phyloP scores from a whole-genome alignment of 768 basidiomycete genomes.

The Auriscalpium orientale region DNA sequence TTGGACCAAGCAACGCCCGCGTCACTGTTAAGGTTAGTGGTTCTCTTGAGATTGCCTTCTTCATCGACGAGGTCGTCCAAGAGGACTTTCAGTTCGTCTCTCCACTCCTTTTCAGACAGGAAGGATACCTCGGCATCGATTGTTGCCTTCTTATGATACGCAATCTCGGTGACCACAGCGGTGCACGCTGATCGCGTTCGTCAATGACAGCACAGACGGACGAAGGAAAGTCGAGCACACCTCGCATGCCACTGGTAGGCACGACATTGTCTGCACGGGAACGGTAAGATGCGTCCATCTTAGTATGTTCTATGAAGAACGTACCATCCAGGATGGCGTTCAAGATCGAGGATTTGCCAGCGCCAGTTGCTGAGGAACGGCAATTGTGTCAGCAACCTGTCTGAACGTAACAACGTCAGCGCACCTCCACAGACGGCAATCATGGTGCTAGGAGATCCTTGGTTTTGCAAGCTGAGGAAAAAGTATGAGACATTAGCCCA shows the following conservation, averaged over 20 bases:
- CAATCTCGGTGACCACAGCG: constrained; percentile 56
- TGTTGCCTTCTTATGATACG: constrained; percentile 44
- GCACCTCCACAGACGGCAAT: constrained; percentile 61
- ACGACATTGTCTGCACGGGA: constrained; percentile 44
- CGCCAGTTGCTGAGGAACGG: constrained; percentile 40
- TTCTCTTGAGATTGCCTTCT: constrained; percentile 45
- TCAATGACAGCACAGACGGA: not conserved
- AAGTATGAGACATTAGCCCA: not conserved
- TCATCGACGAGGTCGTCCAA: constrained; percentile 53
- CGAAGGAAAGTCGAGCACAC: constrained; percentile 22
- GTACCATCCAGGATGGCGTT: constrained; percentile 56
- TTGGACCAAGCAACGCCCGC: constrained; percentile 59
- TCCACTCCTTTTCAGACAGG: constrained; percentile 49
- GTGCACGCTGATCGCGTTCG: constrained; percentile 43
- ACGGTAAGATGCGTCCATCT: no score
- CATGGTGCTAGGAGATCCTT: constrained; percentile 47
- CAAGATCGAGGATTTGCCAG: constrained; percentile 53
- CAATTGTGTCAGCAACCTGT: not conserved
- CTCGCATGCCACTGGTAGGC: constrained; percentile 60
- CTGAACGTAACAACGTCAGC: constrained; percentile 4
- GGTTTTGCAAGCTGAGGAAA: constrained; percentile 34
- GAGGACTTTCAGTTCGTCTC: constrained; percentile 45
- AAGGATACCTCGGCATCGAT: constrained; percentile 58
- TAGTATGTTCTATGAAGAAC: not conserved
- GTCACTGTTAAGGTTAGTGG: constrained; percentile 48